Conservation (phyloP, 352 stramenopile genomes). For the Phytophthora tubulina region DNA sequence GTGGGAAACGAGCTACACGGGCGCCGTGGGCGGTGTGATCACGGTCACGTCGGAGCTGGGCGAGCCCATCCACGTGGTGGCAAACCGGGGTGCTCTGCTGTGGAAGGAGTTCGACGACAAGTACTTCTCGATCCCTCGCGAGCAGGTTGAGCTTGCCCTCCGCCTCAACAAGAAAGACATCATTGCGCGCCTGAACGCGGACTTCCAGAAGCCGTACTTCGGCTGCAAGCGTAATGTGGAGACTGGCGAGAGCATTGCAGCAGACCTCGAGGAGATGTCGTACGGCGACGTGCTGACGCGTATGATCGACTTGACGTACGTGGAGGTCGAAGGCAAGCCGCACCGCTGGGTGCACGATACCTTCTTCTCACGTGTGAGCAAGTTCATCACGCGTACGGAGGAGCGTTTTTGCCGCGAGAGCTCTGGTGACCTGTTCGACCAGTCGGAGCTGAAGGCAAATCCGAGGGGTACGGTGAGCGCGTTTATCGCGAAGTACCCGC, state of each 20-base stretch:
- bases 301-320: constrained; percentile 85
- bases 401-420: constrained; percentile 66
- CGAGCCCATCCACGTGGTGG: constrained; percentile 89
- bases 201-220: constrained; percentile 94
- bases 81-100: constrained; percentile 76
- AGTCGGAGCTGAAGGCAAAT: constrained; percentile 50
- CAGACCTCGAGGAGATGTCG: constrained; percentile 88
- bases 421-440: constrained; percentile 49
- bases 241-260: constrained; percentile 45
- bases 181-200: constrained; percentile 80
- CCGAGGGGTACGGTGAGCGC: constrained; percentile 51
- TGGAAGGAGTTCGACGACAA: constrained; percentile 90
- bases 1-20: constrained; percentile 86
- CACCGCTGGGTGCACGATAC: constrained; percentile 82
- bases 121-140: constrained; percentile 84
- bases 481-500: constrained; percentile 71
- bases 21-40: constrained; percentile 71
- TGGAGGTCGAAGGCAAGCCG: constrained; percentile 59
- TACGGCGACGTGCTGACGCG: constrained; percentile 81
- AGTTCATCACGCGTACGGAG: constrained; percentile 77
- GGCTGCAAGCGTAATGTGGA: constrained; percentile 59
- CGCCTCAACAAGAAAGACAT: constrained; percentile 82
- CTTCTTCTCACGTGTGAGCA: constrained; percentile 72
- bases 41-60: constrained; percentile 89
- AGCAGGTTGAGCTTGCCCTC: constrained; percentile 75